Conservation (phyloP, 129 eudicot genomes). For the Solidago caesia region DNA sequence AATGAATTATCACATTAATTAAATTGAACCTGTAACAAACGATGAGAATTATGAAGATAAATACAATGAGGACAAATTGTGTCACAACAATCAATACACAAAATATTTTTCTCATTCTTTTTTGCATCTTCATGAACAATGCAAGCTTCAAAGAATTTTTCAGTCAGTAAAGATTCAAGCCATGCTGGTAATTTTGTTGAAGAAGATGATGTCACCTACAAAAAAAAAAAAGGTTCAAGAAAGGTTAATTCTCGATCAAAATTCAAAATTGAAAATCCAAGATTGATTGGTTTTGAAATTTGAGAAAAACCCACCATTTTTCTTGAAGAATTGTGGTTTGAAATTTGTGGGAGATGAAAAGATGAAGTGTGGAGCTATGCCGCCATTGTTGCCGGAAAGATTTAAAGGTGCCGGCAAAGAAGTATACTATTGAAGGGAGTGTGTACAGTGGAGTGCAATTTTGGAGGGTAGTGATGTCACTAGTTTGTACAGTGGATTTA, state of each 20-base stretch:
- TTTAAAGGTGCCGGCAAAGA: conserved; percentile 19
- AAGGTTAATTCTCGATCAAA: background rate
- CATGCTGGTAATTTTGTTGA: conserved; percentile 49
- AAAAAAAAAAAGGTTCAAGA: background rate
- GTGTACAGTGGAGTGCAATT: conserved; percentile 18
- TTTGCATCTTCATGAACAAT: conserved; percentile 57
- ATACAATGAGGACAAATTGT: conserved; percentile 68
- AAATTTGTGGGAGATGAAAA: conserved; percentile 6
- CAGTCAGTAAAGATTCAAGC: conserved; percentile 51
- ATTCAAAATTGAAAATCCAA: background rate
- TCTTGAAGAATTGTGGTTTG: background rate
- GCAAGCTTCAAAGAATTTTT: conserved; percentile 67
- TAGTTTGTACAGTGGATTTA: conserved; percentile 33
- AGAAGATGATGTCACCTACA: conserved; percentile 45
- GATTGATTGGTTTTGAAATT: background rate
- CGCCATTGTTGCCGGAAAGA: conserved; percentile 14
- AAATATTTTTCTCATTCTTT: conserved; percentile 77
- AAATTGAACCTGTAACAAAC: conserved; percentile 68
- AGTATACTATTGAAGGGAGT: background rate
- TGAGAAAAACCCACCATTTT: conserved; percentile 20
- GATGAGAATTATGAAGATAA: conserved; percentile 53
- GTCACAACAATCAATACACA: conserved; percentile 74
- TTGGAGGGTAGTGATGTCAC: conserved; percentile 31
- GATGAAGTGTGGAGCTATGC: background rate
- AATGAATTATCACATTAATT: background rate